These are phyloP conservation scores for Yamadazyma trypodendri DNA, from an alignment of 1,139 yeast genomes.

Conservation along the genomic window DNA sequence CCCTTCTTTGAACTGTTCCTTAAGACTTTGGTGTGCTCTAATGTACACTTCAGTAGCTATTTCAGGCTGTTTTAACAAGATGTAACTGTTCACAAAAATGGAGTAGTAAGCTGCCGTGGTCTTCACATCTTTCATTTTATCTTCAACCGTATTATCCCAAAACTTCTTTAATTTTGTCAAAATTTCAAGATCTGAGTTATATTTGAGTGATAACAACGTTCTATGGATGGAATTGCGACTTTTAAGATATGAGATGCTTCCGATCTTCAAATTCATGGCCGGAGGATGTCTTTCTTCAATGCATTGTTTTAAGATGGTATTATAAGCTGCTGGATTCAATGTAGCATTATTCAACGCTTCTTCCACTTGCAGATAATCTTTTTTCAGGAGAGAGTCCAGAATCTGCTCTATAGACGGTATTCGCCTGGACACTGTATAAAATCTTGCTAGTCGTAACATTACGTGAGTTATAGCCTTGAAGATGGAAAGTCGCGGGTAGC, in stretches of 20 bases:
- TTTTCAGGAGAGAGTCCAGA: background rate
- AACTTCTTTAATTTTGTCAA: conserved; percentile 7
- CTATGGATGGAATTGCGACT: background rate
- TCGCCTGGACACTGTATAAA: background rate
- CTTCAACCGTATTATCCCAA: conserved; percentile 10
- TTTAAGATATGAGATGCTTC: background rate
- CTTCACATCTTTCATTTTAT: background rate
- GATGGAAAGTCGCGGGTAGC: no score
- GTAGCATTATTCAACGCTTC: background rate
- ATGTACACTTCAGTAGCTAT: conserved; percentile 23
- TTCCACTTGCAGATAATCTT: background rate
- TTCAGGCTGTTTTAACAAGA: conserved; percentile 25
- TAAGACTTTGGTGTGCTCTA: conserved; percentile 6
- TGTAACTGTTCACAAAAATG: conserved; percentile 23
- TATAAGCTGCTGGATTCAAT: conserved; percentile 1
- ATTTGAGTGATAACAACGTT: conserved; percentile 2
- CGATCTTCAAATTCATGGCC: conserved; percentile 1
- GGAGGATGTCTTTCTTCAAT: conserved; percentile 3
- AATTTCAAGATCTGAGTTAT: conserved; percentile 1
- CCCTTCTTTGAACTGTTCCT: background rate
- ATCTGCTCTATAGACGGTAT: background rate
- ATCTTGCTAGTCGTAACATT: background rate
- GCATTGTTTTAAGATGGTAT: conserved; percentile 3
- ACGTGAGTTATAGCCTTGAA: background rate
- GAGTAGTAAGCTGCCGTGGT: conserved; percentile 19